phyloP scores from a whole-genome alignment of 1,284 basidiomycete species.

The Apiotrichum domesticum region DNA sequence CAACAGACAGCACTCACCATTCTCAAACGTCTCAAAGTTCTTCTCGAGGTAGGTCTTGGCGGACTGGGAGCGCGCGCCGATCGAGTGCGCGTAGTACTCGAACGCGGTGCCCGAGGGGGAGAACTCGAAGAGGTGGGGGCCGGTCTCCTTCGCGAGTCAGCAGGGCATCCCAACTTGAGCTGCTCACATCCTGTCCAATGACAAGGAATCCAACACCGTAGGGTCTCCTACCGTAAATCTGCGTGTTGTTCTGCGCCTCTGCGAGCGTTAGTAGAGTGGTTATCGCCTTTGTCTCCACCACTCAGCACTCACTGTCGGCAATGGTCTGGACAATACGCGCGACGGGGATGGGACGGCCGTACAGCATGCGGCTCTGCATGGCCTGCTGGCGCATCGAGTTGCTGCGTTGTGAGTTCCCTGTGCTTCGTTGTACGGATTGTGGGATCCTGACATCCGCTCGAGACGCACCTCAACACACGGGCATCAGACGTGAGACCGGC shows the following conservation, averaged over 20 bases:
- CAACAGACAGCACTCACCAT: conserved; percentile 55
- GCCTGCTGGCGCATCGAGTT: conserved; percentile 99
- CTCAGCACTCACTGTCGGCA: conserved; percentile 68
- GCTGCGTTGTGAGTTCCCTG: conserved; percentile 48
- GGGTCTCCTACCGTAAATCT: conserved; percentile 94
- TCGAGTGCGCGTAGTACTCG: conserved; percentile 98
- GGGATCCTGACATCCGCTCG: too few relatives aligned
- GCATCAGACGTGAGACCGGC: conserved; percentile 97
- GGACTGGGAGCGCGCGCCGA: conserved; percentile 93
- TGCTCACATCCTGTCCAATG: conserved; percentile 73
- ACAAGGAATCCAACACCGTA: conserved; percentile 99
- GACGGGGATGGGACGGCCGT: conserved; percentile 89
- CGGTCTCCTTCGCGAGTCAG: conserved; percentile 56
- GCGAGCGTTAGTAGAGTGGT: conserved; percentile 11
- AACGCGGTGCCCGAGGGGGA: conserved; percentile 95
- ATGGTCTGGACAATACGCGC: conserved; percentile 87
- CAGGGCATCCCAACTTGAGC: neutral
- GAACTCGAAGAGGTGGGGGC: conserved; percentile 97
- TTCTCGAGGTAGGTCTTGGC: conserved; percentile 98
- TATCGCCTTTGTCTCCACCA: neutral
- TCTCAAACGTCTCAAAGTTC: conserved; percentile 78
- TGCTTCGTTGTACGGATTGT: neutral
- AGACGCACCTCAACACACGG: conserved; percentile 77
- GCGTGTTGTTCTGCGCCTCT: conserved; percentile 99
- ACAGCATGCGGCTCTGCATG: conserved; percentile 89